Conservation (phyloP, 345 rosid genomes). For the Populus tremula region DNA sequence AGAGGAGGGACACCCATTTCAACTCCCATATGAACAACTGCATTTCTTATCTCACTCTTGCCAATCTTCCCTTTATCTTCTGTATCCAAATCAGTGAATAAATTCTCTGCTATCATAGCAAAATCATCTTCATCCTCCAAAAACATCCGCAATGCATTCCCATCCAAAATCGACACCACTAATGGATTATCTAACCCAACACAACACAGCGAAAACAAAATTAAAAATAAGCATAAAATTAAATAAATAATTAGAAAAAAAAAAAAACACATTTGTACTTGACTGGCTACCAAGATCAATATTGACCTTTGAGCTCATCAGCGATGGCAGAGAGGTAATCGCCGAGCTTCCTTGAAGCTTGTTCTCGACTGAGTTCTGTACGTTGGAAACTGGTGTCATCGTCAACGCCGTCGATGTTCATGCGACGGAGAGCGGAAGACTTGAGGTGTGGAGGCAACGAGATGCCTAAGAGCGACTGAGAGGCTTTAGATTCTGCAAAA, state of each 20-base stretch:
- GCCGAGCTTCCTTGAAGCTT: conserved; percentile 39
- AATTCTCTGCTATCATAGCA: conserved; percentile 86
- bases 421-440: conserved; percentile 48
- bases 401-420: conserved; percentile 23
- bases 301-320: conserved; percentile 59
- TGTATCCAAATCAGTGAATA: conserved; percentile 79
- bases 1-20: conserved; percentile 86
- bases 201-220: background rate
- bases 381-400: conserved; percentile 41
- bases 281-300: background rate
- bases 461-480: conserved; percentile 49
- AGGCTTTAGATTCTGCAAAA: conserved; percentile 52
- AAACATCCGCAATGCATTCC: conserved; percentile 51
- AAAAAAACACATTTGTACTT: background rate
- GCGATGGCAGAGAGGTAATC: conserved; percentile 57
- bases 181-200: conserved; percentile 53
- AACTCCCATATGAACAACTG: conserved; percentile 73
- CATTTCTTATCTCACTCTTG: conserved; percentile 53
- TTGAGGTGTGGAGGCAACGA: conserved; percentile 57
- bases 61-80: conserved; percentile 79
- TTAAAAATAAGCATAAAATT: background rate
- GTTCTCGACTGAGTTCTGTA: conserved; percentile 32
- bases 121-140: conserved; percentile 93
- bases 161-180: conserved; percentile 60
- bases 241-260: background rate